Conservation (phyloP, 805 yeast species). For the Teunomyces gatunensis region DNA sequence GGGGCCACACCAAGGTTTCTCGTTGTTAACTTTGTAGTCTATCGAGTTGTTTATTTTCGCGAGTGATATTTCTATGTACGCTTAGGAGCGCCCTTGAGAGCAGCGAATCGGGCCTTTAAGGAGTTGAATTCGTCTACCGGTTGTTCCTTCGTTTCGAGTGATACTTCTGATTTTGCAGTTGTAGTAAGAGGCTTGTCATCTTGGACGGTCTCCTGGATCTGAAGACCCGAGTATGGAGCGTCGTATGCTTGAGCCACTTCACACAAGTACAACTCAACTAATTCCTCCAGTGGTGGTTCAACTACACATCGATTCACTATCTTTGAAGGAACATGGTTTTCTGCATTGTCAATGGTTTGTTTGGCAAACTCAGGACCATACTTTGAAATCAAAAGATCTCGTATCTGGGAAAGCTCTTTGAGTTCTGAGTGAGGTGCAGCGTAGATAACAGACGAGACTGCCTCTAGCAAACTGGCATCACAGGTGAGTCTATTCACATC, state of each 20-base stretch:
- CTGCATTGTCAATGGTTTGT: conserved; percentile 49
- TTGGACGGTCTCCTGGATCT: conserved; percentile 11
- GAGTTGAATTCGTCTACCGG: conserved; percentile 56
- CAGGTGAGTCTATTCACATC: conserved; percentile 40
- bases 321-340: conserved; percentile 61
- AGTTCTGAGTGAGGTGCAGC: conserved; percentile 73
- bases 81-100: conserved; percentile 43
- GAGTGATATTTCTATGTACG: neutral
- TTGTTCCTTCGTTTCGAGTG: conserved; percentile 12
- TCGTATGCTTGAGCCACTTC: conserved; percentile 82
- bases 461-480: conserved; percentile 69
- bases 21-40: neutral
- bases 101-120: conserved; percentile 72
- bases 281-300: conserved; percentile 61
- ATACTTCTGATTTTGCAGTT: conserved; percentile 5
- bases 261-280: conserved; percentile 66
- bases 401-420: conserved; percentile 61
- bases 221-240: conserved; percentile 65
- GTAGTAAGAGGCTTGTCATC: conserved; percentile 18
- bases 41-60: neutral
- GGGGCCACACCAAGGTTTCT: neutral
- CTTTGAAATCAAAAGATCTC: conserved; percentile 59
- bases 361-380: conserved; percentile 68
- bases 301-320: conserved; percentile 60
- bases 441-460: conserved; percentile 65